phyloP scores from a whole-genome alignment of 192 early-diverging fungal genomes.

The Backusella mclennaniae region DNA sequence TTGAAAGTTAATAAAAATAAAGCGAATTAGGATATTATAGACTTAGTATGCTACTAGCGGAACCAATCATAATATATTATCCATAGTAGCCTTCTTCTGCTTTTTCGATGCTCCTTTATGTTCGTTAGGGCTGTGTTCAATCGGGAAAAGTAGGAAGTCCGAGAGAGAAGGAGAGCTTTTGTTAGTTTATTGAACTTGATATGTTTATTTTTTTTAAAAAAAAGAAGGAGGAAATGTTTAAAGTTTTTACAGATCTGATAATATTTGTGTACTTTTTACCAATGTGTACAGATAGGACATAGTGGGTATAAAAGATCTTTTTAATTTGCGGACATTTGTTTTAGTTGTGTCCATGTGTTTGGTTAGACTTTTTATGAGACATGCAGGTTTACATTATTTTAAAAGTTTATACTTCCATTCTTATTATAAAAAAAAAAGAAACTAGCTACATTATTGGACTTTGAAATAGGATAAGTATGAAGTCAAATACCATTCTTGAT shows the following conservation, averaged over 20 bases:
- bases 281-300: neutral
- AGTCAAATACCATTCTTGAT: neutral
- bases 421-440: neutral
- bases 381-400: neutral
- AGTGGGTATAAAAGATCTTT: neutral
- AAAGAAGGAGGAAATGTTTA: neutral
- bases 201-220: neutral
- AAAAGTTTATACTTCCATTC: neutral
- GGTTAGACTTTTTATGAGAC: neutral
- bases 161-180: neutral
- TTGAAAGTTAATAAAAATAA: neutral
- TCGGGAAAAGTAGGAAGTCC: neutral
- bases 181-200: neutral
- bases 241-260: neutral
- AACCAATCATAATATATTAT: neutral
- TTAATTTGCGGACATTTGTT: neutral
- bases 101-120: neutral
- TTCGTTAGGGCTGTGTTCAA: neutral
- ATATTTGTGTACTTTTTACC: neutral
- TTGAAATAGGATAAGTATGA: neutral
- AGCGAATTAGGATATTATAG: neutral
- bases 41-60: neutral
- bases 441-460: neutral
- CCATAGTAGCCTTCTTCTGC: neutral
- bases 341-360: neutral